These are phyloP conservation scores for Pseudogymnoascus pannorum DNA, from an alignment of 2,329 filamentous ascomycete genomes.

Conservation along the genomic window DNA sequence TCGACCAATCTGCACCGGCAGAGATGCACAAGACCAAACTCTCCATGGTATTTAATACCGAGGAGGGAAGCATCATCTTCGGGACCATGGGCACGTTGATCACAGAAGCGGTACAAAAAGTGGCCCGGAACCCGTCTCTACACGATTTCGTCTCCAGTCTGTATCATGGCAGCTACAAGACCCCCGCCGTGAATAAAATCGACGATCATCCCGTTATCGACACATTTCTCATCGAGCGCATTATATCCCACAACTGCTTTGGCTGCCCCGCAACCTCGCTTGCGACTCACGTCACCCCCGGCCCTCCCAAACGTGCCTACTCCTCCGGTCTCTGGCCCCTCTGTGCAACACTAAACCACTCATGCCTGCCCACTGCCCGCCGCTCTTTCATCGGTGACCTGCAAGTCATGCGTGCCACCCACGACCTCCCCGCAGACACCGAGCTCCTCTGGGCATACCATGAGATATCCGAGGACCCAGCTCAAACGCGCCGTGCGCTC, in stretches of 20 bases:
- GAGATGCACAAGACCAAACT: not conserved
- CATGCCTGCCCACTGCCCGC: conserved; percentile 39
- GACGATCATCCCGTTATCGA: conserved; percentile 39
- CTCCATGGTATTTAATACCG: conserved; percentile 4
- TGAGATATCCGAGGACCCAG: conserved; percentile 24
- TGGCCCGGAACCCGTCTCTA: conserved; percentile 35
- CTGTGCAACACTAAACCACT: conserved; percentile 46
- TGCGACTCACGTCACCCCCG: conserved; percentile 19
- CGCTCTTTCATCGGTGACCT: conserved; percentile 49
- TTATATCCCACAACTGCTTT: conserved; percentile 39
- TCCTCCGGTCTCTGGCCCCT: conserved; percentile 40
- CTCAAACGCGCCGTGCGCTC: conserved; percentile 21
- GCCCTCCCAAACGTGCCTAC: not conserved
- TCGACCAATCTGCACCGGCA: not conserved
- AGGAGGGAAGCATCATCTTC: conserved; percentile 3
- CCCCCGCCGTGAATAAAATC: conserved; percentile 19
- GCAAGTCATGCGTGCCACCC: conserved; percentile 40
- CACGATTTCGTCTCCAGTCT: conserved; percentile 31
- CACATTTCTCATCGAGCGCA: conserved; percentile 40
- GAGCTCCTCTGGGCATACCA: conserved; percentile 34
- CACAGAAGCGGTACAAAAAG: conserved; percentile 36
- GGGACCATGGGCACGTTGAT: conserved; percentile 28
- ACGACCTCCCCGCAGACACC: conserved; percentile 35
- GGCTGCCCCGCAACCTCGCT: conserved; percentile 27
- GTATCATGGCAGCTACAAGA: conserved; percentile 34